Base-by-base conservation (phyloP, 306 rosid genomes). In the Prosopis cineraria region DNA sequence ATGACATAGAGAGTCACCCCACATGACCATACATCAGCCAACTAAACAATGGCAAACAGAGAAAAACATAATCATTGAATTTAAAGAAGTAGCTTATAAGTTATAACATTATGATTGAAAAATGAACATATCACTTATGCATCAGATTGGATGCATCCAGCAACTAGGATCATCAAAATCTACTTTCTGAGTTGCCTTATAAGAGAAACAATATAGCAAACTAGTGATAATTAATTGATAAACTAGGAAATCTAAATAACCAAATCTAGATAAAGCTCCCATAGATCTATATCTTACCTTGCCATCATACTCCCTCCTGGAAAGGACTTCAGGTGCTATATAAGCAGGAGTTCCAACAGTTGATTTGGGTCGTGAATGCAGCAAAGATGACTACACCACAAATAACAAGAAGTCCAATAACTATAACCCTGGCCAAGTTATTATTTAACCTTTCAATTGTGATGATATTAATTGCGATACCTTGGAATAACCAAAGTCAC, bases 21-120 rank as follows among this genome's bases (percentile, higher is more conserved):
- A 76, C 95, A 90, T 12, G 95, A 90, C 95, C 95, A 90, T 16
- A 90, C 95, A 85, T 90, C 95, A 45, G 95, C 95, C 88, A 88
- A 79, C 95, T 90, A 60, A 77, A 72, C 74, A 76, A 76, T 4
- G 19, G 70, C 58, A 33, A 36, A 29, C 71, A 43, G 70, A 50
- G 30, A 47, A 63, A 83, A 62, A 44, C 69, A 79, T 5, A 64
- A 8, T 14, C 74, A 69, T 53, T 16, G 8, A 11, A 37, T 25
- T 37, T 9, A 20, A 36, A 33, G 55, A 39, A 33, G 44, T 16
- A 30, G 24, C 36, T 36, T 10, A 5, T 64, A 78, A 19, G 36
- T 36, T 10, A 5, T 64, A 78, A 19, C 25, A 52, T 55, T 4
- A 39, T 10, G 2, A 48, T 31, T 22, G 50, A 52, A 59, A 63